phyloP scores from a whole-genome alignment of 129 eudicot genomes.

The Chrysanthemum makinoi region DNA sequence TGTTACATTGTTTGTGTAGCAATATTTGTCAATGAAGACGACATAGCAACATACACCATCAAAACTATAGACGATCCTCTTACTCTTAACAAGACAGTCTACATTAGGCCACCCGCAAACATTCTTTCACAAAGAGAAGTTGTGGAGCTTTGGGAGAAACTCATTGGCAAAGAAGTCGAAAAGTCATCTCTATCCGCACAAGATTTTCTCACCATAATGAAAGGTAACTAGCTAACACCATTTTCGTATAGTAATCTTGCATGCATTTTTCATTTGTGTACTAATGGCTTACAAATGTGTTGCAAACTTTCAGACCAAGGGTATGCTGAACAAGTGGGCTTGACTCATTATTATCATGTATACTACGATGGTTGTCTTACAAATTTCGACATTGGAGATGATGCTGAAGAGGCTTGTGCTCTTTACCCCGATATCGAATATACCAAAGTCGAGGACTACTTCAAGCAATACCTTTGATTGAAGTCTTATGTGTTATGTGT shows the following conservation, averaged over 20 bases:
- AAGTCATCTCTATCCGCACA: slow-evolving; percentile 35
- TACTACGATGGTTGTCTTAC: slow-evolving; percentile 52
- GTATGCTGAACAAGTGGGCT: slow-evolving; percentile 52
- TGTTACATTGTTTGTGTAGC: slow-evolving; percentile 26
- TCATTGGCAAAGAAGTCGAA: slow-evolving; percentile 37
- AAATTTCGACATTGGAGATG: slow-evolving; percentile 41
- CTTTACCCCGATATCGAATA: slow-evolving; percentile 49
- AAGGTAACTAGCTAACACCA: slow-evolving; percentile 29
- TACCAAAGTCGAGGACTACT: slow-evolving; percentile 33
- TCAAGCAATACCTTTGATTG: slow-evolving; percentile 38
- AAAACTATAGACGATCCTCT: slow-evolving; percentile 49
- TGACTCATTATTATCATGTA: slow-evolving; percentile 42
- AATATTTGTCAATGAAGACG: slow-evolving; percentile 56
- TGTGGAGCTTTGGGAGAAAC: slow-evolving; percentile 48
- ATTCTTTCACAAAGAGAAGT: slow-evolving; percentile 45
- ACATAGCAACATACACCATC: slow-evolving; percentile 45
- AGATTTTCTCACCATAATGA: slow-evolving; percentile 41
- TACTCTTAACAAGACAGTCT: slow-evolving; percentile 43
- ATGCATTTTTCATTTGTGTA: neutral
- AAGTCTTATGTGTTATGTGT: too few species aligned
- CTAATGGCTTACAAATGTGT: neutral
- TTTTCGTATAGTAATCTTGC: too few species aligned
- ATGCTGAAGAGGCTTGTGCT: slow-evolving; percentile 35
- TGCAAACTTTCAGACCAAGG: slow-evolving; percentile 21
- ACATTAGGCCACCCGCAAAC: slow-evolving; percentile 45